A percentile compares a stretch with the other conserved stretches of the same genome.
Evolutionary conservation across 805 yeast species (phyloP).

Genomic region (Barnettozyma wickerhamii): DNA sequence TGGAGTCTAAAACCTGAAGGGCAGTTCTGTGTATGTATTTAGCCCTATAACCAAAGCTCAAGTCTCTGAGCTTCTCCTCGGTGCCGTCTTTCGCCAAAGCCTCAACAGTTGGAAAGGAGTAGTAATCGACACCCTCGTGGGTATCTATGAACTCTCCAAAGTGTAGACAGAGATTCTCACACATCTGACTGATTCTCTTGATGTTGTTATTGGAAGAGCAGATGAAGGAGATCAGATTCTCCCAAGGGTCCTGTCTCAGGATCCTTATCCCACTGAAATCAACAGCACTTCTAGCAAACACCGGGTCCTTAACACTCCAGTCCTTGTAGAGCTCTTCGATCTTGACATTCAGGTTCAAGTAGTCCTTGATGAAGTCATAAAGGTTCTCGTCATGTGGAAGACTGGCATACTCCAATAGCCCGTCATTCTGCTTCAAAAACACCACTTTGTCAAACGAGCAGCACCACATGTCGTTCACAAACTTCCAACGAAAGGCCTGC

Average conservation of each 20-base stretch:
- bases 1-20: constrained; percentile 30
- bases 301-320: constrained; percentile 58
- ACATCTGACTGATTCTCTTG: constrained; percentile 89
- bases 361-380: constrained; percentile 50
- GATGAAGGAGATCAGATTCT: constrained; percentile 81
- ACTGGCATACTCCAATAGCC: constrained; percentile 46
- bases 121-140: constrained; percentile 52
- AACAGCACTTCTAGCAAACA: constrained; percentile 35
- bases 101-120: constrained; percentile 70
- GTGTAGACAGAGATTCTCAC: constrained; percentile 65
- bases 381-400: constrained; percentile 33
- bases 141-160: constrained; percentile 61
- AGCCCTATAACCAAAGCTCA: constrained; percentile 89
- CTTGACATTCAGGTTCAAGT: constrained; percentile 63
- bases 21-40: constrained; percentile 83
- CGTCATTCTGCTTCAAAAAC: constrained; percentile 56
- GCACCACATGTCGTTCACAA: constrained; percentile 58
- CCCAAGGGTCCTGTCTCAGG: constrained; percentile 96
- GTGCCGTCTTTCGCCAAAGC: constrained; percentile 38
- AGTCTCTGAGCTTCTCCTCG: constrained; percentile 39
- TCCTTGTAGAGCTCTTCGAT: constrained; percentile 47
- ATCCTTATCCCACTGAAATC: constrained; percentile 72
- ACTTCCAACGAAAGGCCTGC: constrained; percentile 64
- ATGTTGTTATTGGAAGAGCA: constrained; percentile 97
- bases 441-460: constrained; percentile 59